Conservation (phyloP, 2,329 filamentous ascomycete species). For the Fusarium brachygibbosum region DNA sequence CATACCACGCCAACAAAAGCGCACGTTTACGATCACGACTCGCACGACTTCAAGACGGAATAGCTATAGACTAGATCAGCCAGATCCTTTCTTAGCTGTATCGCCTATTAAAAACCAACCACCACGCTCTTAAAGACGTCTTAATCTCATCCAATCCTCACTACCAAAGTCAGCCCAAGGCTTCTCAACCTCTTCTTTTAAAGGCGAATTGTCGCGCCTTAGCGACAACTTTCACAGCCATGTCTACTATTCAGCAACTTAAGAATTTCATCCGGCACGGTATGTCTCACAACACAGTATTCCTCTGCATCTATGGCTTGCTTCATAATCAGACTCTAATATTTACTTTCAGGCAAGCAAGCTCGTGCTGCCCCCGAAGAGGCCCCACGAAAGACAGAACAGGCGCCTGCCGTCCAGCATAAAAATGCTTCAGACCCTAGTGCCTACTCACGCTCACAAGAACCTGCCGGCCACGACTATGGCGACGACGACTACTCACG, state of each 20-base stretch:
- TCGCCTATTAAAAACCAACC: constrained; percentile 3
- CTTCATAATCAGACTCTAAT: constrained; percentile 25
- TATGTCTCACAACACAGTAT: constrained; percentile 53
- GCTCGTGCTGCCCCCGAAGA: constrained; percentile 75
- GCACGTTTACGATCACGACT: constrained; percentile 40
- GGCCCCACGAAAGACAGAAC: constrained; percentile 64
- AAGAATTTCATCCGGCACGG: constrained; percentile 98
- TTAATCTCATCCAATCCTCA: constrained; percentile 12
- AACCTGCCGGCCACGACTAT: constrained; percentile 68
- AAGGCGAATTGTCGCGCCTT: constrained; percentile 46
- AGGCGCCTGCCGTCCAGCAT: constrained; percentile 64
- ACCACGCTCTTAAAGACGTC: constrained; percentile 4
- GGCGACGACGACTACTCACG: constrained; percentile 71
- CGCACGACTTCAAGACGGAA: constrained; percentile 34
- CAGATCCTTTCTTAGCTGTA: constrained; percentile 18
- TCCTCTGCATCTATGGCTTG: constrained; percentile 4
- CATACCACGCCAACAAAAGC: constrained; percentile 10
- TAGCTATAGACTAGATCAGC: constrained; percentile 15
- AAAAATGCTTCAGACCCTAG: constrained; percentile 65
- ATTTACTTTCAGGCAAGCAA: constrained; percentile 77
- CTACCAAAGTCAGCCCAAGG: constrained; percentile 20
- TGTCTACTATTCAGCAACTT: constrained; percentile 89
- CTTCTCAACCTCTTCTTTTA: constrained; percentile 11
- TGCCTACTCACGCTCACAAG: constrained; percentile 56
- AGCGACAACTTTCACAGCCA: constrained; percentile 52